These are phyloP conservation scores for Hyphochytrium catenoides DNA, from an alignment of 352 stramenopile genomes.

Conservation along the genomic window DNA sequence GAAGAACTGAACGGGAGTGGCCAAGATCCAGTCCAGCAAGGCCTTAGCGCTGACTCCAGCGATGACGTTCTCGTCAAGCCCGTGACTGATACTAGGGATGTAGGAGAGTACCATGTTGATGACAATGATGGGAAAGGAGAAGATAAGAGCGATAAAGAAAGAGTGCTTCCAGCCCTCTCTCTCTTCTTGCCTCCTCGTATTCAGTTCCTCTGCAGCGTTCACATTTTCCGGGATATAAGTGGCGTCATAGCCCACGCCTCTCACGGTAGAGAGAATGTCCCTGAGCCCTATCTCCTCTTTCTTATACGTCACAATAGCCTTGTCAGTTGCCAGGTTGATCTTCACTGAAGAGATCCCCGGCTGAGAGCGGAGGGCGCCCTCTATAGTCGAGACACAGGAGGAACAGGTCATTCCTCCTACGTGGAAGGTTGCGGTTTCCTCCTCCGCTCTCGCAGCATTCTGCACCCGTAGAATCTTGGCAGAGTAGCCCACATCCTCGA, in stretches of 20 bases:
- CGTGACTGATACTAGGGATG: conserved; percentile 23
- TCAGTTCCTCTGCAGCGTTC: conserved; percentile 42
- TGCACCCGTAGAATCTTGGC: conserved; percentile 15
- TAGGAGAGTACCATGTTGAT: conserved; percentile 72
- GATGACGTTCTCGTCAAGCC: conserved; percentile 19
- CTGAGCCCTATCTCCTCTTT: conserved; percentile 41
- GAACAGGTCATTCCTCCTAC: conserved; percentile 74
- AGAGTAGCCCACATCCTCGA: neutral
- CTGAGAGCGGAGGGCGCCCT: conserved; percentile 44
- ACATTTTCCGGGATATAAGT: conserved; percentile 13
- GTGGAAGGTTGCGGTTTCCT: conserved; percentile 30
- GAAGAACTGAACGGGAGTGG: conserved; percentile 87
- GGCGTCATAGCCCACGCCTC: conserved; percentile 68
- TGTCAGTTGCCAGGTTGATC: conserved; percentile 66
- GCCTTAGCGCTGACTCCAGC: conserved; percentile 42
- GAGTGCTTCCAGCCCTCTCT: conserved; percentile 45
- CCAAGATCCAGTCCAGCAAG: conserved; percentile 39
- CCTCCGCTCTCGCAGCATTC: conserved; percentile 13
- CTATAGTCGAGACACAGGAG: conserved; percentile 68
- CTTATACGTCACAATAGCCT: conserved; percentile 42
- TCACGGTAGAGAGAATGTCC: conserved; percentile 56
- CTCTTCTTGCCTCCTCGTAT: conserved; percentile 45
- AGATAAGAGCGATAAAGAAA: conserved; percentile 60
- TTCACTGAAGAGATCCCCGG: conserved; percentile 39
- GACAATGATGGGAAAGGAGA: conserved; percentile 78